A percentile compares a stretch with the other conserved stretches of the same genome.
These are phyloP conservation scores for Coemansia sp. DNA, from an alignment of 192 early-diverging fungal species.

Conservation along the genomic window DNA sequence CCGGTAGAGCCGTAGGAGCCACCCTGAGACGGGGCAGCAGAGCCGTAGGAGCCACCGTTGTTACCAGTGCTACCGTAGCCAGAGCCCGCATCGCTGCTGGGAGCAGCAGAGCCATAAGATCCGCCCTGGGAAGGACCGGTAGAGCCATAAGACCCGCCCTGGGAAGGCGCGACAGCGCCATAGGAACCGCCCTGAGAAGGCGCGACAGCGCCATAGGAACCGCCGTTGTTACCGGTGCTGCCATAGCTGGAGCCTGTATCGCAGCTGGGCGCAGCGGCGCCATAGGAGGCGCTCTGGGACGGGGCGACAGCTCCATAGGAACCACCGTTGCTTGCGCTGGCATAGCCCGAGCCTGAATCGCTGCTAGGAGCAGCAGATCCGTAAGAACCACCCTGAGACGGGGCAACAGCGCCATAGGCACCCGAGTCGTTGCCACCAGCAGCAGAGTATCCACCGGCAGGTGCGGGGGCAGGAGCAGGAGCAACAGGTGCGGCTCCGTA, in stretches of 20 bases:
- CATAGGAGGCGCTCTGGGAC: conserved; percentile 7
- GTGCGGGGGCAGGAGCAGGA: conserved; percentile 20
- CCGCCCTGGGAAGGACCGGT: not conserved
- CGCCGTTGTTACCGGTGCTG: not conserved
- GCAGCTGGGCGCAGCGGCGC: conserved; percentile 4
- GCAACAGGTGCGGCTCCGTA: conserved; percentile 8
- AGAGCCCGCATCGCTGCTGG: not conserved
- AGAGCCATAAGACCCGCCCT: not conserved
- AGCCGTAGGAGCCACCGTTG: not conserved
- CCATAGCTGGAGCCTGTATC: not conserved
- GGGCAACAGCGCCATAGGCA: conserved; percentile 16
- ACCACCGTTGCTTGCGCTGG: not conserved
- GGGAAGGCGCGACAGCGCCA: conserved; percentile 2
- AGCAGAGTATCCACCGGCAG: conserved; percentile 14
- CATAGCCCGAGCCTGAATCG: not conserved
- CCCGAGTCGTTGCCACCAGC: conserved; percentile 9
- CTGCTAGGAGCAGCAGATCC: conserved; percentile 7
- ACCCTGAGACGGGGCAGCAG: not conserved
- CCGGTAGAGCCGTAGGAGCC: conserved; percentile 13
- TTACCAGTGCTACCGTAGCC: not conserved
- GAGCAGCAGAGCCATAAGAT: conserved; percentile 11
- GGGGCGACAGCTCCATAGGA: conserved; percentile 3
- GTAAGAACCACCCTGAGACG: conserved; percentile 2
- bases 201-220: conserved; percentile 1
- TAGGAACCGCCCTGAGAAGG: conserved; percentile 7